Conservation (phyloP, 2,329 filamentous ascomycete species). For the Lasiodiplodia citricola region DNA sequence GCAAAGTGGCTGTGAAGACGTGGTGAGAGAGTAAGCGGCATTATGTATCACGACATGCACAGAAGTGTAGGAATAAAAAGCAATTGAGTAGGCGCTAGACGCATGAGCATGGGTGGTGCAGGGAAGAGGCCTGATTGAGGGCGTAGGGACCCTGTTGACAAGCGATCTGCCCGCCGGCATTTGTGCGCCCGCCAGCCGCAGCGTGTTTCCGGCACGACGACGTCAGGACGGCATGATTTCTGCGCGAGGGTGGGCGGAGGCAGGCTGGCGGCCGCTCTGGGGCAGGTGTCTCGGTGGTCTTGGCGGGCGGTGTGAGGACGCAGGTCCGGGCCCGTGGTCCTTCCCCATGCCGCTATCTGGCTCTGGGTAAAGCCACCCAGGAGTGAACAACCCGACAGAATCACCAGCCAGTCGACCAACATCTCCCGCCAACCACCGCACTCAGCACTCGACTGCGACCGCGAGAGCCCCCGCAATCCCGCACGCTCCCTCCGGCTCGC, state of each 20-base stretch:
- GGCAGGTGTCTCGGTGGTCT: conserved; percentile 16
- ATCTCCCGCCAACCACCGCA: conserved; percentile 4
- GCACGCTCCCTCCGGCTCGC: conserved; percentile 5
- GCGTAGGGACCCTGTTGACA: conserved; percentile 8
- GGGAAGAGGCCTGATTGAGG: conserved; percentile 13
- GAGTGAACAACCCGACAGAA: conserved; percentile 23
- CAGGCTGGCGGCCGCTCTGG: conserved; percentile 1
- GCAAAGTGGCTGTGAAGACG: conserved; percentile 65
- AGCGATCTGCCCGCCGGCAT: not conserved
- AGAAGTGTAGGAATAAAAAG: conserved; percentile 4
- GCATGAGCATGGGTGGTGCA: not conserved
- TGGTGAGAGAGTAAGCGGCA: not conserved
- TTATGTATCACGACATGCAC: not conserved
- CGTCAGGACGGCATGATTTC: not conserved
- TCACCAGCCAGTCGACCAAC: not conserved
- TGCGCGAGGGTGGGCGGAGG: not conserved
- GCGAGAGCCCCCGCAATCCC: conserved; percentile 8
- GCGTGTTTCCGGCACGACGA: not conserved
- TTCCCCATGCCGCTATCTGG: conserved; percentile 26
- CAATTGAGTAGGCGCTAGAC: not conserved
- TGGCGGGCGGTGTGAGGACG: conserved; percentile 23
- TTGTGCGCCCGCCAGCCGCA: conserved; percentile 3
- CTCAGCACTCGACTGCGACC: not conserved
- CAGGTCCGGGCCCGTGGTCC: conserved; percentile 22
- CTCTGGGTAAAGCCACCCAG: conserved; percentile 25